A percentile compares a stretch with the other conserved stretches of the same genome.
phyloP scores from a whole-genome alignment of 2,329 filamentous ascomycete genomes.

The Colletotrichum coccodes region DNA sequence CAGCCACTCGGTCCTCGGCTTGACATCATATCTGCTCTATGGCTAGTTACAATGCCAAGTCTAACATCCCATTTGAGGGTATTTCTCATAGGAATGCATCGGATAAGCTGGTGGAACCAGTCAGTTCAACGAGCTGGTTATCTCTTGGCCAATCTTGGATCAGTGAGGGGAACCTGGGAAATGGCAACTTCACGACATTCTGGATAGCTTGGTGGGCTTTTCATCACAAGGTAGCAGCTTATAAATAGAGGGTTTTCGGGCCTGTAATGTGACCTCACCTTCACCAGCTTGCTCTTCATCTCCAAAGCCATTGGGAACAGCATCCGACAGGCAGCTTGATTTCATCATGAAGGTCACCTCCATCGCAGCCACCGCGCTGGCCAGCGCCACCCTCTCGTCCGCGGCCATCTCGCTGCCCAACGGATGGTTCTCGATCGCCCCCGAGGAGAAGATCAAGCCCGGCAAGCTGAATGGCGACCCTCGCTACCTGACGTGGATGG shows the following conservation, averaged over 20 bases:
- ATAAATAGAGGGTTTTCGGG: constrained; percentile 2
- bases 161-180: constrained; percentile 25
- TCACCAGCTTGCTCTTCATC: not conserved
- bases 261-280: not conserved
- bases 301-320: not conserved
- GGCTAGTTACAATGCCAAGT: not conserved
- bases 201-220: not conserved
- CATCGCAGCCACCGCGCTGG: constrained; percentile 8
- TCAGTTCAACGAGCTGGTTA: not conserved
- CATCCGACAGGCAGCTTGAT: not conserved
- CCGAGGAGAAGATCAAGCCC: constrained; percentile 27
- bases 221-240: not conserved
- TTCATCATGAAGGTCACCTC: constrained; percentile 1
- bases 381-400: constrained; percentile 4
- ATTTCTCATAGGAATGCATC: not conserved
- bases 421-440: constrained; percentile 30
- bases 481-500: constrained; percentile 40
- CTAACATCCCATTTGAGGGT: not conserved
- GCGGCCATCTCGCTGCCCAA: constrained; percentile 27
- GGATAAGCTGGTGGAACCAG: constrained; percentile 13
- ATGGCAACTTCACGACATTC: constrained; percentile 7
- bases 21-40: not conserved
- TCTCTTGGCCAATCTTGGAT: constrained; percentile 18
- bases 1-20: not conserved
- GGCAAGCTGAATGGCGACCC: constrained; percentile 23